phyloP scores from a whole-genome alignment of 176 grass and related monocot species.

The Zoysia pacifica region DNA sequence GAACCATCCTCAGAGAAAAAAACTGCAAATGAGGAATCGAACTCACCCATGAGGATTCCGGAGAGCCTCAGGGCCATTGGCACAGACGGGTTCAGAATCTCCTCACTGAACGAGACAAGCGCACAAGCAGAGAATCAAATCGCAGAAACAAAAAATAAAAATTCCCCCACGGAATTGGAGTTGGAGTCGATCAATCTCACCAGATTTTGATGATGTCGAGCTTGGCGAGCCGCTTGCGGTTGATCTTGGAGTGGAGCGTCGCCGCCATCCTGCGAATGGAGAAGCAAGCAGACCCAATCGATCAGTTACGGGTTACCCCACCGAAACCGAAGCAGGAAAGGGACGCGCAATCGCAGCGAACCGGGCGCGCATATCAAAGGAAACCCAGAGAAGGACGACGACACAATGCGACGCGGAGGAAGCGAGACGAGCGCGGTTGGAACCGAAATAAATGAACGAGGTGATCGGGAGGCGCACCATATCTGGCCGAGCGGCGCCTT shows the following conservation, averaged over 20 bases:
- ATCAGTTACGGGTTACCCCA: background rate
- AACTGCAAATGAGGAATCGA: background rate
- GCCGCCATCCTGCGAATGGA: conserved; percentile 78
- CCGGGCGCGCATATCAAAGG: background rate
- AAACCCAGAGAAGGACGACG: background rate
- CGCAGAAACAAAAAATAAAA: background rate
- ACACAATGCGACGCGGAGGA: background rate
- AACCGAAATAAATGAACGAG: background rate
- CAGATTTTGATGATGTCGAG: conserved; percentile 96
- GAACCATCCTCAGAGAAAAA: background rate
- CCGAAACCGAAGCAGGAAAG: background rate
- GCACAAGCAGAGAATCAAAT: background rate
- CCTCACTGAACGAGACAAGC: conserved; percentile 52
- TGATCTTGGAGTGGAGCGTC: conserved; percentile 80
- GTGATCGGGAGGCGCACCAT: conserved; percentile 46
- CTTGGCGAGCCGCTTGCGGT: conserved; percentile 77
- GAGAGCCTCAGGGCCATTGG: conserved; percentile 94
- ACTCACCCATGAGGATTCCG: conserved; percentile 92
- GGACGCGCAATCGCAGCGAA: background rate
- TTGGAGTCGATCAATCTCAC: conserved; percentile 27
- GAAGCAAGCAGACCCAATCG: background rate
- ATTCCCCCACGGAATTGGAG: background rate
- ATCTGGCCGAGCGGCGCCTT: conserved; percentile 94
- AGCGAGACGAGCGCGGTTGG: background rate
- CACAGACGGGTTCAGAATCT: conserved; percentile 88